Base-by-base conservation (phyloP, 352 stramenopile genomes). In the Globisporangium polare region DNA sequence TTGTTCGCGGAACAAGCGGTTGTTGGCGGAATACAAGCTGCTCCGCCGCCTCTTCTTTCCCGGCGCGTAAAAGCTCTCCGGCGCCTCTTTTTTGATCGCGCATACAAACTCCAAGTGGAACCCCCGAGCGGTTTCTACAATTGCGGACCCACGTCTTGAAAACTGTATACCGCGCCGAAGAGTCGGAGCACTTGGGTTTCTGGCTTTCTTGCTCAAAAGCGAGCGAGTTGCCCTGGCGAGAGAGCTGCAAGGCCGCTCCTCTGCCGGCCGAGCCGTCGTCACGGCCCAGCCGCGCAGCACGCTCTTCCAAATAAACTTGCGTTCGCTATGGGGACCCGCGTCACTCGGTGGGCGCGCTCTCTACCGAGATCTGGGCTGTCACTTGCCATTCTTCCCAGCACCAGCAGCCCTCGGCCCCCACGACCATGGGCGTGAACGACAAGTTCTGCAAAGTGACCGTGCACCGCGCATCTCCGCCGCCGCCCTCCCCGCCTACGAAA, bases 371-470 rank as follows among this genome's bases (percentile, higher is more conserved):
- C 33, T 39, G 33, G 33, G 33, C 33, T 39, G 33, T 39, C 33
- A 39, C 33, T 39, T 12, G 33, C 33, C 33, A 39, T 39, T 39
- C n/a, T n/a, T n/a, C n/a, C n/a, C n/a, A n/a, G n/a, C n/a, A n/a
- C n/a, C n/a, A n/a, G n/a, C n/a, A n/a, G n/a, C n/a, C n/a, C n/a
- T n/a, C n/a, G n/a, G n/a, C n/a, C n/a, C n/a, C n/a, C n/a, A n/a
- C n/a, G n/a, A n/a, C n/a, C 53, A 83, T 83, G 74, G 66, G 65
- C 47, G 47, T 69, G 31, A 67, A 80, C 60, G 47, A 68, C 29
- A 83, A 77, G 61, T 80, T 78, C 65, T 83, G 77, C 73, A 86
- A 86, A 56, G 68, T 86, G 54, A 86, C 77, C 29, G 74, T 86
- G 58, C 70, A 75, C 61, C 66, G 63, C 54, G 56, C 57, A 26